Evolutionary conservation across 441 rosid genomes (phyloP).

Genomic region (Flueggea neowawraea): DNA sequence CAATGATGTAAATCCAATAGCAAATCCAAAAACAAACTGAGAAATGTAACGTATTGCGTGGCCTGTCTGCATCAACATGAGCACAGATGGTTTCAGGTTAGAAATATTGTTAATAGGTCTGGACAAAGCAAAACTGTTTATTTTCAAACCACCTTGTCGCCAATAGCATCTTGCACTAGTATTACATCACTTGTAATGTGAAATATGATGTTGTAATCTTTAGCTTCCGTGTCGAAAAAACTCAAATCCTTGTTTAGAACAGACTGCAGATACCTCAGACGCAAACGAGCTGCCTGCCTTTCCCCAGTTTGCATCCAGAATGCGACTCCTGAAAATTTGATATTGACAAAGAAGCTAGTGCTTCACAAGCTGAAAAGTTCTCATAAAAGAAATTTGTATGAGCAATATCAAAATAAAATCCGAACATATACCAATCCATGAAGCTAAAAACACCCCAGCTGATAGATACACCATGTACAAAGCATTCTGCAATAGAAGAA

Average conservation of each 20-base stretch:
- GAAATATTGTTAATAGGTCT: background rate
- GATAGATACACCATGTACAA: slow-evolving; percentile 71
- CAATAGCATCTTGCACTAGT: slow-evolving; percentile 86
- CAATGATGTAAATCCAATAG: slow-evolving; percentile 57
- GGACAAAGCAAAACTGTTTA: slow-evolving; percentile 1
- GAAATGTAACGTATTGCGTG: slow-evolving; percentile 73
- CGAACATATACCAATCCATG: slow-evolving; percentile 61
- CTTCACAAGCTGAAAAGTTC: too few species aligned
- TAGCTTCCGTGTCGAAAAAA: slow-evolving; percentile 74
- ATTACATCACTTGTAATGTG: slow-evolving; percentile 82
- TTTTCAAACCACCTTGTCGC: slow-evolving; percentile 58
- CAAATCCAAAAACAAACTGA: slow-evolving; percentile 73
- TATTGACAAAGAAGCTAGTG: background rate
- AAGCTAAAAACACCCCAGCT: slow-evolving; percentile 44
- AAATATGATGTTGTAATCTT: slow-evolving; percentile 58
- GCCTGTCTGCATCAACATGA: slow-evolving; percentile 55
- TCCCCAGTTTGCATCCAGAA: slow-evolving; percentile 88
- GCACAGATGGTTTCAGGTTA: background rate
- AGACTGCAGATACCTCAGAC: slow-evolving; percentile 62
- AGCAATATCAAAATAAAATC: background rate
- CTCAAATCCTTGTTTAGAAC: slow-evolving; percentile 55
- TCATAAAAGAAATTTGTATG: too few species aligned
- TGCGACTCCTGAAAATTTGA: slow-evolving; percentile 47
- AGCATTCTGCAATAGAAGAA: slow-evolving; percentile 47
- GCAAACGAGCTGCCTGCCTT: slow-evolving; percentile 77